A percentile compares a stretch with the other conserved stretches of the same genome.
These are phyloP conservation scores for Komagataella mondaviorum DNA, from an alignment of 805 yeast species.

Conservation along the genomic window DNA sequence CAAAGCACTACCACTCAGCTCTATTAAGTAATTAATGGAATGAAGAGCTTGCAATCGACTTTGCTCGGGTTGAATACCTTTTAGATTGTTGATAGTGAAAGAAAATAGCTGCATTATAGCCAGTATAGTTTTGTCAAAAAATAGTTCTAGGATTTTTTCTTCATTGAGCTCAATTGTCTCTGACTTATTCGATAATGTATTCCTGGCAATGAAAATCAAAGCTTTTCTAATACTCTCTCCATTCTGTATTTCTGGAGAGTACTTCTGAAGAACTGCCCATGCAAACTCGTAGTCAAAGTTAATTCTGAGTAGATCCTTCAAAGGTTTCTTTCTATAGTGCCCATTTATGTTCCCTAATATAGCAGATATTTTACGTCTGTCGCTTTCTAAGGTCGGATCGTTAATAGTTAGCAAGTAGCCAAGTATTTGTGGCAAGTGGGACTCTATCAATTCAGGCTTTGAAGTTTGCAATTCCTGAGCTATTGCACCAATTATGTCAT, in stretches of 20 bases:
- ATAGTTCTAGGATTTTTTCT: constrained; percentile 8
- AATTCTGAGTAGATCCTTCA: constrained; percentile 19
- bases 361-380: constrained; percentile 31
- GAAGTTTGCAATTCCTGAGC: constrained; percentile 35
- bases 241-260: constrained; percentile 14
- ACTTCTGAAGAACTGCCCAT: constrained; percentile 31
- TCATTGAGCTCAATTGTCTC: constrained; percentile 1
- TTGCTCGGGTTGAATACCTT: constrained; percentile 57
- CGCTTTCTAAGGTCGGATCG: not conserved
- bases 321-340: constrained; percentile 22
- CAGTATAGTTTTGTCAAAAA: constrained; percentile 33
- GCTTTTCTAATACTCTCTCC: constrained; percentile 27
- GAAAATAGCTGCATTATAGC: constrained; percentile 73
- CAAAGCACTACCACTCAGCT: constrained; percentile 35
- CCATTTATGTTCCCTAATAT: constrained; percentile 42
- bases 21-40: constrained; percentile 60
- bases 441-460: constrained; percentile 32
- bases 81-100: constrained; percentile 61
- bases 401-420: constrained; percentile 47
- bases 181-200: constrained; percentile 4
- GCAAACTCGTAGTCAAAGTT: constrained; percentile 14
- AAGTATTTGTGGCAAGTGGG: constrained; percentile 35
- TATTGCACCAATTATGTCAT: constrained; percentile 49
- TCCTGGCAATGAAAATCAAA: constrained; percentile 16
- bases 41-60: constrained; percentile 60